Percentiles rank a stretch among this genome's conserved stretches.
Evolutionary conservation across 495 filamentous ascomycete genomes (phyloP).

Genomic region (Aspergillus conjunctus): DNA sequence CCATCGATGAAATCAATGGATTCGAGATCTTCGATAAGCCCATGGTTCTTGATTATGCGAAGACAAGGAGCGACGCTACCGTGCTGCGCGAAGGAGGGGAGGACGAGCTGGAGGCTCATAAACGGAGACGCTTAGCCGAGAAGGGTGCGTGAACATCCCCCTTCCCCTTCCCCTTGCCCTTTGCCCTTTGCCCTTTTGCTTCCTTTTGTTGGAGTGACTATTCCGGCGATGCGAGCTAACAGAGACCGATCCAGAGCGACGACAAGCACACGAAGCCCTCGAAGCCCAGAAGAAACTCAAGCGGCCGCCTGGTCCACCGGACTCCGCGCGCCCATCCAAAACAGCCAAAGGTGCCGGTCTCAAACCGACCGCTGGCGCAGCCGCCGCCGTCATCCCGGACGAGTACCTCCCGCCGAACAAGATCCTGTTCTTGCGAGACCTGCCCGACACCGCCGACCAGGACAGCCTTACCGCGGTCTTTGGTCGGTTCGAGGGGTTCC

Average conservation of each 20-base stretch:
- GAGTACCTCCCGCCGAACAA: slow-evolving; percentile 98
- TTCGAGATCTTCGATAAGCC: slow-evolving; percentile 94
- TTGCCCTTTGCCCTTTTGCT: neutral
- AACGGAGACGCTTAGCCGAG: slow-evolving; percentile 81
- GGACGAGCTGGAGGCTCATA: slow-evolving; percentile 86
- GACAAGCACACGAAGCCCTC: slow-evolving; percentile 81
- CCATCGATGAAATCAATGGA: slow-evolving; percentile 87
- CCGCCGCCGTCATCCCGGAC: slow-evolving; percentile 81
- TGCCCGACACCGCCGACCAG: slow-evolving; percentile 84
- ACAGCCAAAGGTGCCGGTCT: slow-evolving; percentile 74
- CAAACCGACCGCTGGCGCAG: slow-evolving; percentile 72
- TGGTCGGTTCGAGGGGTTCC: slow-evolving; percentile 89
- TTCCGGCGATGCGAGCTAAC: neutral
- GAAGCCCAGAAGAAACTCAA: slow-evolving; percentile 85
- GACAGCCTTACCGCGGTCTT: slow-evolving; percentile 81
- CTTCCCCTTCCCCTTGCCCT: neutral
- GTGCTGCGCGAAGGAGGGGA: slow-evolving; percentile 70
- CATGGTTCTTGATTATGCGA: slow-evolving; percentile 85
- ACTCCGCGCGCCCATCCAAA: slow-evolving; percentile 66
- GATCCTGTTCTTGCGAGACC: slow-evolving; percentile 91
- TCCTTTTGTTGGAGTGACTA: neutral
- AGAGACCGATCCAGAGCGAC: slow-evolving; percentile 65
- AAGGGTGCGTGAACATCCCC: slow-evolving; percentile 64
- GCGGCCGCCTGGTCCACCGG: slow-evolving; percentile 60
- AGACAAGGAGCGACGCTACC: slow-evolving; percentile 84